A percentile compares a stretch with the other conserved stretches of the same genome.
phyloP scores from a whole-genome alignment of 2,329 filamentous ascomycete genomes.

The Aspergillus quadricinctus region DNA sequence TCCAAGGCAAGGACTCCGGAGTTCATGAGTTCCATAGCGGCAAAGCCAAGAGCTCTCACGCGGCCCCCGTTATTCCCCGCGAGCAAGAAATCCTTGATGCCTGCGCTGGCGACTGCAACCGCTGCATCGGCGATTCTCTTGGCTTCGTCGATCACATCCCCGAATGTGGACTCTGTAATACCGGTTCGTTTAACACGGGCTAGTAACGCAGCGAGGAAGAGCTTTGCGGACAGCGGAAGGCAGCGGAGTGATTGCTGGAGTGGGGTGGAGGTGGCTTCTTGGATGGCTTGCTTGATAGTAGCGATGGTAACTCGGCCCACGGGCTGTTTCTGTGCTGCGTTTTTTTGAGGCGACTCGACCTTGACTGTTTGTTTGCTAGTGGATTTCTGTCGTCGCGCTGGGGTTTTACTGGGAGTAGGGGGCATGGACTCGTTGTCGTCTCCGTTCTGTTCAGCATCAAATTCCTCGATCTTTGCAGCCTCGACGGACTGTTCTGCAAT shows the following conservation, averaged over 20 bases:
- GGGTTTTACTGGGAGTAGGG: slow-evolving; percentile 43
- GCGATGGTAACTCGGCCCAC: slow-evolving; percentile 73
- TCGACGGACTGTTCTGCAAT: slow-evolving; percentile 74
- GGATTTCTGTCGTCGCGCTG: slow-evolving; percentile 25
- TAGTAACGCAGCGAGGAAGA: slow-evolving; percentile 79
- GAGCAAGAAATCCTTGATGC: slow-evolving; percentile 60
- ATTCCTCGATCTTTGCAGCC: slow-evolving; percentile 21
- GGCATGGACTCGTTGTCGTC: slow-evolving; percentile 35
- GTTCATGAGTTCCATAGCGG: slow-evolving; percentile 77
- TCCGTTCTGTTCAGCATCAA: slow-evolving; percentile 12
- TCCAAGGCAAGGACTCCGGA: slow-evolving; percentile 86
- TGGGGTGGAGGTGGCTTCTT: slow-evolving; percentile 88
- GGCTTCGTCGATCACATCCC: slow-evolving; percentile 85
- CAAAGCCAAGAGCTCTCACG: slow-evolving; percentile 60
- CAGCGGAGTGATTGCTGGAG: slow-evolving; percentile 82
- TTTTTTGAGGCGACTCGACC: slow-evolving; percentile 14
- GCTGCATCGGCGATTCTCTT: slow-evolving; percentile 56
- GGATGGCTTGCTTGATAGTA: slow-evolving; percentile 90
- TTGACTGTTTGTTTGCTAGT: slow-evolving; percentile 15
- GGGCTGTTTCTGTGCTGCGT: slow-evolving; percentile 22
- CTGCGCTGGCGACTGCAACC: slow-evolving; percentile 41
- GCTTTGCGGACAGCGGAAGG: slow-evolving; percentile 75
- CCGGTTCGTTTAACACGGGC: slow-evolving; percentile 77
- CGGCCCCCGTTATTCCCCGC: slow-evolving; percentile 40
- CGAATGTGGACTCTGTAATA: slow-evolving; percentile 78